phyloP scores from a whole-genome alignment of 768 basidiomycete species.

The Leccinum broughii region DNA sequence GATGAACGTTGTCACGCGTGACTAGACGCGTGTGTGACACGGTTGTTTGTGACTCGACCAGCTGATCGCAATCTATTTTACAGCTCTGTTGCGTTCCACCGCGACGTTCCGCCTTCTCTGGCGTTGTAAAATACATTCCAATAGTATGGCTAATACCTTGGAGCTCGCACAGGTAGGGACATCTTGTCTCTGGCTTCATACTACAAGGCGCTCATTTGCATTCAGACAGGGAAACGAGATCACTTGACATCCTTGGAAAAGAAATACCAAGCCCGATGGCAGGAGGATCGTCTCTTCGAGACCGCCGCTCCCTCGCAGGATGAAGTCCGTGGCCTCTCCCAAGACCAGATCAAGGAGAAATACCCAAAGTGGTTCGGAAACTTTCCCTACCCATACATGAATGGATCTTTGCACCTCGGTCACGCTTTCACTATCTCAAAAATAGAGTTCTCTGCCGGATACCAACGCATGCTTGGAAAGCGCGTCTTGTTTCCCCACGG shows the following conservation, averaged over 20 bases:
- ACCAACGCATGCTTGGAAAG: slow-evolving; percentile 93
- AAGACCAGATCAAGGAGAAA: slow-evolving; percentile 65
- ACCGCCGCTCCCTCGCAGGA: slow-evolving; percentile 73
- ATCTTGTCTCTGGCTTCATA: not conserved
- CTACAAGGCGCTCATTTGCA: slow-evolving; percentile 4
- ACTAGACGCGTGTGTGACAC: slow-evolving; percentile 35
- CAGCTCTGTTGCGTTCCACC: slow-evolving; percentile 24
- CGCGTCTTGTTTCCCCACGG: slow-evolving; percentile 95
- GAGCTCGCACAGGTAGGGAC: slow-evolving; percentile 58
- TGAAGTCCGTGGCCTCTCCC: slow-evolving; percentile 63
- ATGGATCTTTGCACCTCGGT: slow-evolving; percentile 93
- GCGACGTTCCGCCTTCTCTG: slow-evolving; percentile 26
- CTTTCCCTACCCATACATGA: slow-evolving; percentile 98
- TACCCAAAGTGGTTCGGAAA: slow-evolving; percentile 98
- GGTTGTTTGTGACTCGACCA: slow-evolving; percentile 24
- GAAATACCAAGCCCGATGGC: slow-evolving; percentile 84
- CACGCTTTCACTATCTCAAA: slow-evolving; percentile 99
- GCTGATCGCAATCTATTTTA: slow-evolving; percentile 32
- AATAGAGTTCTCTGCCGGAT: slow-evolving; percentile 95
- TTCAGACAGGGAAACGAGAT: slow-evolving; percentile 92
- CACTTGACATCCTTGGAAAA: slow-evolving; percentile 79
- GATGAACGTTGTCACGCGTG: slow-evolving; percentile 30
- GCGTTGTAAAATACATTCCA: slow-evolving; percentile 34
- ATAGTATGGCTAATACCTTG: slow-evolving; percentile 59
- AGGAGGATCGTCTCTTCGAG: slow-evolving; percentile 76